phyloP scores from a whole-genome alignment of 108 stramenopile genomes.

The Fistulifera pelliculosa region DNA sequence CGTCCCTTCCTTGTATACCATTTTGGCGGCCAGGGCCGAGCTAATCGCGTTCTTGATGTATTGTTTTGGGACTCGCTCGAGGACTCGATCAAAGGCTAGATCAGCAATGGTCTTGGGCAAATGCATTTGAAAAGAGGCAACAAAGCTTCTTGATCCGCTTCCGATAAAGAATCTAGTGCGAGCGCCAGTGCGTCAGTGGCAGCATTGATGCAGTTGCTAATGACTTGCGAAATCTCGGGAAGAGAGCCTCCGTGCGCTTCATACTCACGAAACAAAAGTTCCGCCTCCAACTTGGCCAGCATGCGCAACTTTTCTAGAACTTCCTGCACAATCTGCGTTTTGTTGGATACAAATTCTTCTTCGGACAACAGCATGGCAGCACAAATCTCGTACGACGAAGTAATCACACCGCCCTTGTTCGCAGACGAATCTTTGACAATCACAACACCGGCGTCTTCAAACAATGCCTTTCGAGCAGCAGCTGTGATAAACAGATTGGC shows the following conservation, averaged over 20 bases:
- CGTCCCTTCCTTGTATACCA: slow-evolving; percentile 97
- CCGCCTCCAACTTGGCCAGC: slow-evolving; percentile 85
- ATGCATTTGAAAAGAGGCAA: slow-evolving; percentile 74
- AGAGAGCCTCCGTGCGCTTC: slow-evolving; percentile 68
- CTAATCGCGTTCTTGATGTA: slow-evolving; percentile 93
- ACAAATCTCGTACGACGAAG: slow-evolving; percentile 92
- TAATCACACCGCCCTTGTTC: slow-evolving; percentile 98
- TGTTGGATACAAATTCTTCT: slow-evolving; percentile 89
- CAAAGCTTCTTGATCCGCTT: slow-evolving; percentile 58
- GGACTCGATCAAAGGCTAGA: slow-evolving; percentile 70
- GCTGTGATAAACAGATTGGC: slow-evolving; percentile 92
- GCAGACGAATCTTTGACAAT: slow-evolving; percentile 99
- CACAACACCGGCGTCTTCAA: slow-evolving; percentile 86
- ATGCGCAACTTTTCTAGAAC: slow-evolving; percentile 83
- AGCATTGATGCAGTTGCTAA: slow-evolving; percentile 83
- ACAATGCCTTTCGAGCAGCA: slow-evolving; percentile 87
- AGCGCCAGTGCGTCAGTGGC: slow-evolving; percentile 88
- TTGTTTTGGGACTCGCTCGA: slow-evolving; percentile 70
- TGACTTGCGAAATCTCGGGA: slow-evolving; percentile 80
- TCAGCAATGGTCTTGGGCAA: slow-evolving; percentile 87
- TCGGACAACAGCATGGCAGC: slow-evolving; percentile 90
- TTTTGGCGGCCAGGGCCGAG: slow-evolving; percentile 83
- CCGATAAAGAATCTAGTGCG: slow-evolving; percentile 62
- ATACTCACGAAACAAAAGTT: slow-evolving; percentile 95
- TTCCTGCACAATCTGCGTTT: slow-evolving; percentile 86